phyloP scores from a whole-genome alignment of 2,329 filamentous ascomycete species.

The Aaosphaeria pasadenensis region DNA sequence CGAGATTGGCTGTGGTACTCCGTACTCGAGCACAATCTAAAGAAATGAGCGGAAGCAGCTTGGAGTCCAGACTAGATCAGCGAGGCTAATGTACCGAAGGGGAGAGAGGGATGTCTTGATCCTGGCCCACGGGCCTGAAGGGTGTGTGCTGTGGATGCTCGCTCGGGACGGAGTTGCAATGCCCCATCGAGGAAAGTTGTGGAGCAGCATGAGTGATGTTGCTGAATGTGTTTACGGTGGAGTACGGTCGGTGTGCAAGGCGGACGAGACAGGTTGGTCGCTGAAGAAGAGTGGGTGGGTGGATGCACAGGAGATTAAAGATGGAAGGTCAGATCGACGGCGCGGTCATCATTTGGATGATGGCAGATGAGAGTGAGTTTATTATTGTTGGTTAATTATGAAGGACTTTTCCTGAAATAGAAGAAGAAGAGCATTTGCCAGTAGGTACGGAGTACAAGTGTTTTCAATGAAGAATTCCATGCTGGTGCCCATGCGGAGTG shows the following conservation, averaged over 20 bases:
- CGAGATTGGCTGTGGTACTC: background rate
- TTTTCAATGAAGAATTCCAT: no score
- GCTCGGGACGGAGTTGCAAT: constrained; percentile 4
- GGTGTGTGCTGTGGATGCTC: background rate
- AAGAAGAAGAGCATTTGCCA: no score
- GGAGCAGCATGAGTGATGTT: constrained; percentile 25
- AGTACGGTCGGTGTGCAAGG: constrained; percentile 3
- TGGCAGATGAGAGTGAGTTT: background rate
- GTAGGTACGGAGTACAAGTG: no score
- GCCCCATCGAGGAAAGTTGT: constrained; percentile 15
- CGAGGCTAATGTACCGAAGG: constrained; percentile 1
- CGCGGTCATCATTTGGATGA: background rate
- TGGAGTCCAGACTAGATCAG: background rate
- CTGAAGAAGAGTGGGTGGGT: background rate
- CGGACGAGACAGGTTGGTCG: background rate
- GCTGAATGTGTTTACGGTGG: constrained; percentile 6
- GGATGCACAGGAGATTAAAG: background rate
- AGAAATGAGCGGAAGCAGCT: constrained; percentile 1
- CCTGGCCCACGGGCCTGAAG: background rate
- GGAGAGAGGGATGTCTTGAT: background rate
- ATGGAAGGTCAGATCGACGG: background rate
- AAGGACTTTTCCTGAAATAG: no score
- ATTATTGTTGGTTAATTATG: no score
- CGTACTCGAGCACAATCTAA: constrained; percentile 4
- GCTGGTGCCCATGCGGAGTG: no score